Evolutionary conservation across 2,329 filamentous ascomycete genomes (phyloP).

Genomic region (Purpureocillium takamizusanense): DNA sequence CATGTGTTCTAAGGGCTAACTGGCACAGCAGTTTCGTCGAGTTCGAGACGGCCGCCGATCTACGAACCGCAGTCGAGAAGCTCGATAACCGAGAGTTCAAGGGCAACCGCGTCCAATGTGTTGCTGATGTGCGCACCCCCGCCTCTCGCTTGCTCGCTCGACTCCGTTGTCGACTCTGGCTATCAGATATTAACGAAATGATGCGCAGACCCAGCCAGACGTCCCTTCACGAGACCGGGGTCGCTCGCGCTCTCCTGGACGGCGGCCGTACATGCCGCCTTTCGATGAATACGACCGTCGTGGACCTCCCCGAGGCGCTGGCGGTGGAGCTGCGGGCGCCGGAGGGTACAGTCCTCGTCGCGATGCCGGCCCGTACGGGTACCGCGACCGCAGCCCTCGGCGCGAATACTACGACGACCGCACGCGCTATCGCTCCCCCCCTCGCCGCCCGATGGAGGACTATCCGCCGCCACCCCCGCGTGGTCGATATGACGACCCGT

Average conservation of each 20-base stretch:
- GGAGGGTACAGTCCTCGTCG: slow-evolving; percentile 79
- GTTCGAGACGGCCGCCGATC: slow-evolving; percentile 85
- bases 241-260: slow-evolving; percentile 69
- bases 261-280: slow-evolving; percentile 57
- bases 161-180: slow-evolving; percentile 2
- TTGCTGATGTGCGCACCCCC: slow-evolving; percentile 64
- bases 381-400: slow-evolving; percentile 79
- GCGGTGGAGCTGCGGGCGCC: slow-evolving; percentile 13
- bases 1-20: not conserved
- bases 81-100: slow-evolving; percentile 92
- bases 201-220: slow-evolving; percentile 65
- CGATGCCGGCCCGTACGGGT: slow-evolving; percentile 56
- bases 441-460: slow-evolving; percentile 69
- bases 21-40: slow-evolving; percentile 71
- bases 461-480: slow-evolving; percentile 53
- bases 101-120: slow-evolving; percentile 74
- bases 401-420: slow-evolving; percentile 85
- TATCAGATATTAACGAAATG: too few species aligned
- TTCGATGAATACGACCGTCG: slow-evolving; percentile 79
- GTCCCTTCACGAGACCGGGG: slow-evolving; percentile 58
- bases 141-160: not conserved
- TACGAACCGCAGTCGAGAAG: slow-evolving; percentile 89
- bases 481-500: slow-evolving; percentile 67
- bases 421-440: slow-evolving; percentile 71
- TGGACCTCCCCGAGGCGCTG: slow-evolving; percentile 60